These are phyloP conservation scores for Ustilago xerochloae DNA, from an alignment of 1,284 basidiomycete species.

Conservation along the genomic window DNA sequence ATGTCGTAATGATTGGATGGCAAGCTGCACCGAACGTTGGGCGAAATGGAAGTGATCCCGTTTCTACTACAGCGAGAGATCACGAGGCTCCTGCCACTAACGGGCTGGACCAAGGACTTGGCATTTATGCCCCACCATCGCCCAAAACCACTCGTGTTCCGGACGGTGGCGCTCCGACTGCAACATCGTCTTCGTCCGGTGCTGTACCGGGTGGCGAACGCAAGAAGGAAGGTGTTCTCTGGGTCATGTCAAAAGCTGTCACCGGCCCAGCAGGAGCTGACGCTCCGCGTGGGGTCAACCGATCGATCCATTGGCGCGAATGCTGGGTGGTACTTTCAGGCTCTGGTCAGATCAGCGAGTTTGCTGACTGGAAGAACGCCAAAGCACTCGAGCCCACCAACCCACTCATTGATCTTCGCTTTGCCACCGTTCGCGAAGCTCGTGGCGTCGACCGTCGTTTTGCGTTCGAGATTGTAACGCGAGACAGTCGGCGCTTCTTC, in stretches of 20 bases:
- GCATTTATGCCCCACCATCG: slow-evolving; percentile 13
- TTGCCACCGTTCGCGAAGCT: slow-evolving; percentile 63
- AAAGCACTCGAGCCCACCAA: slow-evolving; percentile 52
- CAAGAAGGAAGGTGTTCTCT: slow-evolving; percentile 61
- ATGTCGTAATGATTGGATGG: slow-evolving; percentile 1
- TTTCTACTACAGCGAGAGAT: slow-evolving; percentile 2
- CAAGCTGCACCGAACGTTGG: neutral
- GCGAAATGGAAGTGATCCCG: slow-evolving; percentile 9
- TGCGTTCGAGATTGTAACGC: slow-evolving; percentile 72
- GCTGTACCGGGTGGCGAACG: slow-evolving; percentile 25
- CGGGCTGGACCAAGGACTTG: slow-evolving; percentile 7
- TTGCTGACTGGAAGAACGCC: slow-evolving; percentile 58
- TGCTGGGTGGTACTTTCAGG: slow-evolving; percentile 62
- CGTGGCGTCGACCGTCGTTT: slow-evolving; percentile 60
- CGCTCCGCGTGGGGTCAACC: slow-evolving; percentile 52
- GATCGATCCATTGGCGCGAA: slow-evolving; percentile 52
- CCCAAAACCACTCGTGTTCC: neutral
- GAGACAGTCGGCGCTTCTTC: slow-evolving; percentile 70
- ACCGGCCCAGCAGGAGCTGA: slow-evolving; percentile 44
- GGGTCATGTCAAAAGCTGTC: slow-evolving; percentile 54
- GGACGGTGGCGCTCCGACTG: neutral
- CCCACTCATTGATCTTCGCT: slow-evolving; percentile 62
- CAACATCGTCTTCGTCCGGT: neutral
- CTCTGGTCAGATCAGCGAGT: slow-evolving; percentile 57
- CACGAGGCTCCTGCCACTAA: neutral